phyloP scores from a whole-genome alignment of 768 basidiomycete genomes.

The Lactarius tabidus region DNA sequence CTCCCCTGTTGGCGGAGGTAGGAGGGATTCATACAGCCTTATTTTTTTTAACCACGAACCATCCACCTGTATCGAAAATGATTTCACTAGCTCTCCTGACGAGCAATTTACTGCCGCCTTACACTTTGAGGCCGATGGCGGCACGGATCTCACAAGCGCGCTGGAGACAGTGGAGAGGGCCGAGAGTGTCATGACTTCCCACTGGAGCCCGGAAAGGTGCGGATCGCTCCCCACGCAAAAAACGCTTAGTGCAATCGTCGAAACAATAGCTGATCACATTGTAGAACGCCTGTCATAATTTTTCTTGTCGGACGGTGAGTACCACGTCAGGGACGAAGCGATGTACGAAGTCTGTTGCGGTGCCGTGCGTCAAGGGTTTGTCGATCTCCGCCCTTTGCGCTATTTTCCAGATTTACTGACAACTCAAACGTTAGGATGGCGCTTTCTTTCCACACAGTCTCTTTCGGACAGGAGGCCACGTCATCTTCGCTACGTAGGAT shows the following conservation, averaged over 20 bases:
- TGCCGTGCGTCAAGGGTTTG: conserved; percentile 44
- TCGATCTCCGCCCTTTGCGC: background rate
- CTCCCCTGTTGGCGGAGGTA: conserved; percentile 28
- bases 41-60: conserved; percentile 41
- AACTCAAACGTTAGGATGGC: conserved; percentile 40
- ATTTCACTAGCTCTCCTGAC: conserved; percentile 43
- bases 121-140: conserved; percentile 31
- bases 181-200: conserved; percentile 38
- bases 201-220: conserved; percentile 51
- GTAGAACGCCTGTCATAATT: conserved; percentile 48
- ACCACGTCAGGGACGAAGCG: conserved; percentile 35
- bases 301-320: conserved; percentile 56
- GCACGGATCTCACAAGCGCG: conserved; percentile 45
- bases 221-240: background rate
- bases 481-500: conserved; percentile 41
- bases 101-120: conserved; percentile 41
- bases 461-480: conserved; percentile 44
- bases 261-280: conserved; percentile 13
- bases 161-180: conserved; percentile 36
- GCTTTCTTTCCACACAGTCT: conserved; percentile 54
- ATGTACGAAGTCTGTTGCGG: conserved; percentile 43
- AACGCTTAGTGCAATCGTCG: background rate
- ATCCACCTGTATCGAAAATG: conserved; percentile 37
- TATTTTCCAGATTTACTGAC: background rate
- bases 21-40: conserved; percentile 55